A percentile compares a stretch with the other conserved stretches of the same genome.
Evolutionary conservation across 257 asterid species (phyloP).

Genomic region (Cruciata laevipes): DNA sequence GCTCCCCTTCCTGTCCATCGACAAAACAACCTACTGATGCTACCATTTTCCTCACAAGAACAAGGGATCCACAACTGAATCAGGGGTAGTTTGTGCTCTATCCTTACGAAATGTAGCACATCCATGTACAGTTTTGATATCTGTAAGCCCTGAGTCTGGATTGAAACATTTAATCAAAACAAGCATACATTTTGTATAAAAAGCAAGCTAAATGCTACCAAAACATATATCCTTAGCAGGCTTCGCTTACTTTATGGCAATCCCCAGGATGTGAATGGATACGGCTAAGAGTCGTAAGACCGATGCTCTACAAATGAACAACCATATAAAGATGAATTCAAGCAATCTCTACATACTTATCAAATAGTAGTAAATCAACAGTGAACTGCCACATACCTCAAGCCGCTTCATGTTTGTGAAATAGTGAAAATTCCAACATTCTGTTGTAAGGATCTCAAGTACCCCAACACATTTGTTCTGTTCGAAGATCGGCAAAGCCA

Average conservation of each 20-base stretch:
- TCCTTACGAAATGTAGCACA: background rate
- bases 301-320: background rate
- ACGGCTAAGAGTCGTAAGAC: background rate
- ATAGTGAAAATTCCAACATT: background rate
- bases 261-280: background rate
- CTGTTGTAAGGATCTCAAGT: background rate
- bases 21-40: background rate
- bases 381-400: background rate
- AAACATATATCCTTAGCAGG: background rate
- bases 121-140: background rate
- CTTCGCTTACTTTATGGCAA: background rate
- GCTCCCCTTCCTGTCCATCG: background rate
- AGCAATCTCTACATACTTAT: background rate
- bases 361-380: background rate
- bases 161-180: background rate
- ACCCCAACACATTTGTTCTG: background rate
- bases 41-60: background rate
- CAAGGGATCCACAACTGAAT: conserved; percentile 1
- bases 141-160: background rate
- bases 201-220: background rate
- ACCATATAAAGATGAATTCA: background rate
- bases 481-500: no score
- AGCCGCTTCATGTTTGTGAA: background rate
- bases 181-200: background rate
- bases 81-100: background rate